Evolutionary conservation across 208 protist genomes (phyloP), one percentile per base, ranked within the genome.

Genomic region (Sergeia podlipaevii): DNA sequence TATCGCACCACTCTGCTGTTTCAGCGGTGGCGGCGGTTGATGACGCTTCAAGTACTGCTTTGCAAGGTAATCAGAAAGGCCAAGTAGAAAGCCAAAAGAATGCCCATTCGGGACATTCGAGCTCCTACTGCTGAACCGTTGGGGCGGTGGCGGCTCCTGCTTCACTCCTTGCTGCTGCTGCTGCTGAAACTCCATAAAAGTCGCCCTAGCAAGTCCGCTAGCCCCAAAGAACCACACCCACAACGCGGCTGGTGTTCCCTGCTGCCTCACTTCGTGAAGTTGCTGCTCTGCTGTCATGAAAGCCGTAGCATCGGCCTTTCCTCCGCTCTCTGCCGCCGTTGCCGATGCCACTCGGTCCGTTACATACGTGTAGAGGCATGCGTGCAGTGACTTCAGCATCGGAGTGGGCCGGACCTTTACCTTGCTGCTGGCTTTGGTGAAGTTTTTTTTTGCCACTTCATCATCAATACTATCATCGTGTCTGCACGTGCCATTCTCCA

Each of bases 131-230:
- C 17, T 48, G 24, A 15, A 13, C 10, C 4, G 30, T 20, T 2
- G n/a, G 4, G 54, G 43, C 23, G 43, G 54, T 15, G 1, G 42
- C 33, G 1, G 7, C n/a, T 18, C 30, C 10, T 5, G 42, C 8
- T 32, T 34, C 10, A n/a, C n/a, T n/a, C n/a, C n/a, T n/a, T n/a
- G n/a, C n/a, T n/a, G n/a, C n/a, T n/a, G n/a, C 11, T 30, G 37
- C 37, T 51, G 45, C 20, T 43, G 44, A 3, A 43, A 47, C 3
- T 55, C 30, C 32, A 45, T n/a, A 27, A 64, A 1, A 20, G 57
- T 48, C 20, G 48, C 27, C 45, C 55, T 47, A 1, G 48, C 37
- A 2, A 64, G 24, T 4, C 57, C 57, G 23, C 57, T 64, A 17
- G 57, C 37, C 26, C 32, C 57, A 13, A 54, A 36, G 3, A 64